Percentiles rank a stretch among this genome's conserved stretches.
These are phyloP conservation scores for Hemileia vastatrix DNA, from an alignment of 1,284 basidiomycete species.

Conservation along the genomic window DNA sequence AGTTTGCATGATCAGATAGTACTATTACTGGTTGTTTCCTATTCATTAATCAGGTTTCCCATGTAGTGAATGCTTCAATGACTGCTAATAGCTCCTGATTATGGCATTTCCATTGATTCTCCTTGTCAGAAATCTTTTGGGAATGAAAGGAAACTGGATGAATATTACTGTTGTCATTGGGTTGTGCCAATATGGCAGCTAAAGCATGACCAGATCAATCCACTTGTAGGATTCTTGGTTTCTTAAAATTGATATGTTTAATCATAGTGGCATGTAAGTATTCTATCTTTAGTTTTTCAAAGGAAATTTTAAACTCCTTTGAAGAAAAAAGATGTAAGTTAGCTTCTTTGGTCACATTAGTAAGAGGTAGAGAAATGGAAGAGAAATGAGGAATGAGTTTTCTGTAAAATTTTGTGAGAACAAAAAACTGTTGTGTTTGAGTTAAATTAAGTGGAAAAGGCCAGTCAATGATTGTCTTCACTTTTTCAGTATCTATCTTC, in stretches of 20 bases:
- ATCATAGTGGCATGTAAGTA: neutral
- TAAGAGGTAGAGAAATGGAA: neutral
- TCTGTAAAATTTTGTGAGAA: neutral
- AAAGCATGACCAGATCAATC: neutral
- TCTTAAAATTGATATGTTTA: neutral
- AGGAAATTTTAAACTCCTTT: neutral
- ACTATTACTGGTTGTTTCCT: neutral
- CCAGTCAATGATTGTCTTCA: slow-evolving; percentile 1
- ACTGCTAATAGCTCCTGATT: neutral
- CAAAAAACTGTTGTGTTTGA: neutral
- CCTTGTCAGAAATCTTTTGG: neutral
- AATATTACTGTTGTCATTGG: neutral
- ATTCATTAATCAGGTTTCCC: neutral
- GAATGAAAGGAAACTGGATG: neutral
- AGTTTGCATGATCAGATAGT: neutral
- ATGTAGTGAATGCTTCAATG: neutral
- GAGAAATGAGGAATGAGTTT: slow-evolving; percentile 7
- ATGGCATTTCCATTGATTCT: neutral
- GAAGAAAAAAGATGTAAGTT: neutral
- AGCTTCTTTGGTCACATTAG: neutral
- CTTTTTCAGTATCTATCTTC: neutral
- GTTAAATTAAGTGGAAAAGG: neutral
- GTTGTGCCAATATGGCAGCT: neutral
- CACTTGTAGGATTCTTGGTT: neutral
- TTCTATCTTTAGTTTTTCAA: neutral